A percentile compares a stretch with the other conserved stretches of the same genome.
phyloP scores from a whole-genome alignment of 257 asterid species.

The Lavandula angustifolia region DNA sequence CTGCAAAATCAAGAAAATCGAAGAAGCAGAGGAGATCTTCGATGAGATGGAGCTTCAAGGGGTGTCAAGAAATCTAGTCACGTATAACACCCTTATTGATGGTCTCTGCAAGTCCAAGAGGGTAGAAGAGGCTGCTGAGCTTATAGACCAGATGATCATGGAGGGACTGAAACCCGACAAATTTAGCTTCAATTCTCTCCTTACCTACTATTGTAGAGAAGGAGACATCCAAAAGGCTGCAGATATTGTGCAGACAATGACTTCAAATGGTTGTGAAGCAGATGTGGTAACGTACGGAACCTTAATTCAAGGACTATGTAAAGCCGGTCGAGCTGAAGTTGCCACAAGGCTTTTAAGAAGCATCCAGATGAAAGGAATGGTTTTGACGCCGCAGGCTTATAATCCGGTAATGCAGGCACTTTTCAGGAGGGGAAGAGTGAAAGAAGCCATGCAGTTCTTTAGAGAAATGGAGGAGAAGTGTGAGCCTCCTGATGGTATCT shows the following conservation, averaged over 20 bases:
- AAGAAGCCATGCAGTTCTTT: conserved; percentile 75
- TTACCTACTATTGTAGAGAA: conserved; percentile 68
- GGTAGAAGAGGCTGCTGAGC: conserved; percentile 85
- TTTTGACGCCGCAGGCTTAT: conserved; percentile 73
- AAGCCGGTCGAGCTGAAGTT: conserved; percentile 67
- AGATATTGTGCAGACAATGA: conserved; percentile 78
- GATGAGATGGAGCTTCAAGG: conserved; percentile 92
- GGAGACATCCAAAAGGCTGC: conserved; percentile 92
- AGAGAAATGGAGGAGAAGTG: conserved; percentile 90
- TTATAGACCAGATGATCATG: conserved; percentile 89
- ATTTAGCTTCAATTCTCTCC: conserved; percentile 74
- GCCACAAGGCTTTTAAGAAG: conserved; percentile 74
- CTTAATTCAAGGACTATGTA: conserved; percentile 81
- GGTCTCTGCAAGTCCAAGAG: conserved; percentile 77
- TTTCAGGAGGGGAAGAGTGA: conserved; percentile 52
- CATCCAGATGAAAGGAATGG: conserved; percentile 83
- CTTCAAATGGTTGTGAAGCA: conserved; percentile 77
- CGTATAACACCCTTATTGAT: conserved; percentile 83
- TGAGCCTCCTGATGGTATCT: conserved; percentile 78
- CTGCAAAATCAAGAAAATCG: conserved; percentile 71
- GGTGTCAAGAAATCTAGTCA: conserved; percentile 66
- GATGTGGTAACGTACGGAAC: conserved; percentile 83
- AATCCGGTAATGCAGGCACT: conserved; percentile 83
- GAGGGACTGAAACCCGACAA: conserved; percentile 85
- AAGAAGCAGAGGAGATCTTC: conserved; percentile 84